Evolutionary conservation across 441 rosid genomes (phyloP), one percentile per base, ranked within the genome.

Genomic region (Geranium incanum): DNA sequence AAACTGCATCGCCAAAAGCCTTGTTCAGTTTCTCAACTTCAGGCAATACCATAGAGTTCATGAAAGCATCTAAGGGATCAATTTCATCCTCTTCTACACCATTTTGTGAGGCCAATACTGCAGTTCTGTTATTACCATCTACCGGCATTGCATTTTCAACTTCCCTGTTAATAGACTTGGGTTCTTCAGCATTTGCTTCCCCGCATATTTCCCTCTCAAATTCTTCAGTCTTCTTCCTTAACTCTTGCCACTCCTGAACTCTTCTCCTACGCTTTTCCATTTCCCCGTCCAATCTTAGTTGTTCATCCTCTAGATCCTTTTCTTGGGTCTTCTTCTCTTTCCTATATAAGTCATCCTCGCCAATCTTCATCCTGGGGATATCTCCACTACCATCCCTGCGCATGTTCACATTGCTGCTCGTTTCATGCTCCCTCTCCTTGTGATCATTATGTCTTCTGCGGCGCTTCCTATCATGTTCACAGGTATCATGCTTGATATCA

Each of bases 221-320:
- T 70, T 93, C 96, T 79, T 91, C 95, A 81, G 86, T 93, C 83
- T 89, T 83, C 87, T 97, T 88, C 86, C 75, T 87, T 69, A 89
- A 71, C 76, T 91, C 98, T 78, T 94, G 98, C 98, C 98, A 91
- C 80, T 91, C 97, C 78, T 91, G 97, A 60, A 94, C 96, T 82
- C 98, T 86, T 77, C 97, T 87, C 81, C 98, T 87, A 78, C 98
- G 83, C 78, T 91, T 94, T 74, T 94, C 98, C 80, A 83, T 86
- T 77, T 94, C 96, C 71, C 88, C 97, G 37, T 93, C 98, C 80
- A 93, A 78, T 60, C 80, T 84, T 70, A 70, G 81, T 74, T 88
- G 93, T 66, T 88, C 96, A 65, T 86, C 93, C 77, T 84, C 89
- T 60, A 88, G 66, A 68, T 88, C 96, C 77, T 89, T 87, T 72